A percentile compares a stretch with the other conserved stretches of the same genome.
These are phyloP conservation scores for cucumber (Cucumis sativus) DNA, from an alignment of 306 rosid genomes.

Conservation along the genomic window DNA sequence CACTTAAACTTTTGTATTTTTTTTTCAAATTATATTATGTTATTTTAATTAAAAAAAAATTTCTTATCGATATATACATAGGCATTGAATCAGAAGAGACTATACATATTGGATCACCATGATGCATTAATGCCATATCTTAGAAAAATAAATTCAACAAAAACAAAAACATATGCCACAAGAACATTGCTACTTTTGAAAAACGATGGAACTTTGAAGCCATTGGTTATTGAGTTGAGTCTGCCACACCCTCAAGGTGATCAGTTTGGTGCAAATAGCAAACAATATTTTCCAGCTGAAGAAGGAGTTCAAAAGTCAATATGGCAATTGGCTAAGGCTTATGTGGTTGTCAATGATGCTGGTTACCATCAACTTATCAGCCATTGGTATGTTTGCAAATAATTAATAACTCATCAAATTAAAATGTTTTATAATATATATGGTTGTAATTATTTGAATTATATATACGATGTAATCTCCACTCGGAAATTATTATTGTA, in stretches of 20 bases:
- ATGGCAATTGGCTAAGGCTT: constrained; percentile 83
- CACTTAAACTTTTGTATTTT: neutral
- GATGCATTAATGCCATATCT: constrained; percentile 60
- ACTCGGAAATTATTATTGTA: neutral
- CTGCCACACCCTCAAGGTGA: constrained; percentile 49
- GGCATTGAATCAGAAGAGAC: constrained; percentile 40
- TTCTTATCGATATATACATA: neutral
- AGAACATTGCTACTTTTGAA: constrained; percentile 59
- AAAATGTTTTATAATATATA: too few species aligned
- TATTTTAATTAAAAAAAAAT: neutral
- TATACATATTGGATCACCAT: constrained; percentile 68
- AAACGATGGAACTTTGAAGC: constrained; percentile 61
- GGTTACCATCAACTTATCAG: constrained; percentile 69
- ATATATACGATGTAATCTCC: neutral
- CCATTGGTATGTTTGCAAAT: constrained; percentile 39
- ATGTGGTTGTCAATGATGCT: constrained; percentile 49
- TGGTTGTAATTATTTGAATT: neutral
- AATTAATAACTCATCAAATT: too few species aligned
- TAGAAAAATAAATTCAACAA: constrained; percentile 45
- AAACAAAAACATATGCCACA: constrained; percentile 43
- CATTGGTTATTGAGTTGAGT: constrained; percentile 70
- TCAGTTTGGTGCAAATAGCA: constrained; percentile 40
- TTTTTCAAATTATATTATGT: neutral
- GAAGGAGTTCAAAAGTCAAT: constrained; percentile 37
- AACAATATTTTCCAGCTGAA: constrained; percentile 40